phyloP scores from a whole-genome alignment of 1,284 basidiomycete species.

The Pseudozyma sp. region DNA sequence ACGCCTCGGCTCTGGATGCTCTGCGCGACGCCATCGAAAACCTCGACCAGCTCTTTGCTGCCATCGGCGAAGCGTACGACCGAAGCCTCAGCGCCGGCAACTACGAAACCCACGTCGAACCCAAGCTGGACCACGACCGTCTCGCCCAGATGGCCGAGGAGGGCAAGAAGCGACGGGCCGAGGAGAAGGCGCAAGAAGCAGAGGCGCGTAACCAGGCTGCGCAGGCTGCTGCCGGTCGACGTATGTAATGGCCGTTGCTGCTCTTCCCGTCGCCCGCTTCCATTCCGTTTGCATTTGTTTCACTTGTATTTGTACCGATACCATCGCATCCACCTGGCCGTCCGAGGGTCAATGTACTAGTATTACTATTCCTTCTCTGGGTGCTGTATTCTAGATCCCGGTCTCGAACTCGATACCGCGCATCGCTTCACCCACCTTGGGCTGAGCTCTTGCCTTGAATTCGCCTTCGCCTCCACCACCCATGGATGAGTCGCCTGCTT shows the following conservation, averaged over 20 bases:
- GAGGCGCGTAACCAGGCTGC: conserved; percentile 39
- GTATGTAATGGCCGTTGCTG: conserved; percentile 23
- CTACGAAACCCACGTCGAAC: conserved; percentile 53
- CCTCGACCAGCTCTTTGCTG: conserved; percentile 59
- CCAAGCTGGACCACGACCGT: conserved; percentile 50
- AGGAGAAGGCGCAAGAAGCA: conserved; percentile 43
- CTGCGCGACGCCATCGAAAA: conserved; percentile 61
- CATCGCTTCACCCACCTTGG: conserved; percentile 51
- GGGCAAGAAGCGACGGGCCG: conserved; percentile 41
- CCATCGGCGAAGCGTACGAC: conserved; percentile 60
- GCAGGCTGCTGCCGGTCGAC: conserved; percentile 37
- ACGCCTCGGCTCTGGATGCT: conserved; percentile 57
- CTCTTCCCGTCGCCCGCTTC: neutral
- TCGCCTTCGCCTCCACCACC: conserved; percentile 43
- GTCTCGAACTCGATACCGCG: conserved; percentile 51
- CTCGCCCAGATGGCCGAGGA: conserved; percentile 37
- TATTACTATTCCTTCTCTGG: conserved; percentile 3
- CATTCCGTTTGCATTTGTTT: conserved; percentile 10
- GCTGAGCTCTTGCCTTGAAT: conserved; percentile 48
- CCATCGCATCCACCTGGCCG: conserved; percentile 13
- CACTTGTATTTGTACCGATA: conserved; percentile 47
- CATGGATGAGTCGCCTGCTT: conserved; percentile 28
- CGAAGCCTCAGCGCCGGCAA: conserved; percentile 52
- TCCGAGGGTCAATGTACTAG: conserved; percentile 28
- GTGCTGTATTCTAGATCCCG: conserved; percentile 7